Percentiles rank a stretch among this genome's conserved stretches.
Evolutionary conservation across 805 yeast genomes (phyloP).

Genomic region (Vanderwaltozyma yarrowii): DNA sequence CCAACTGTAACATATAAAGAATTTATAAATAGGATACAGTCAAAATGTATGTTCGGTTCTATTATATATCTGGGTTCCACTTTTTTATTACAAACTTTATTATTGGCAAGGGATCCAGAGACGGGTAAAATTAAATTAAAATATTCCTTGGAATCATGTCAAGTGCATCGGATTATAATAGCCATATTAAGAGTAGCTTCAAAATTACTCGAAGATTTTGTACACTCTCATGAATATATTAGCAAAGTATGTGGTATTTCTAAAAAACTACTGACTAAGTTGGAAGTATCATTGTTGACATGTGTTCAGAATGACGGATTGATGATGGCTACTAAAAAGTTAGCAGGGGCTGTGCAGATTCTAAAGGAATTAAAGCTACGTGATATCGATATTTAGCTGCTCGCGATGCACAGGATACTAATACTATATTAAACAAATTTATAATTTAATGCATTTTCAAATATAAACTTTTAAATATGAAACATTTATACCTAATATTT

Average conservation of each 20-base stretch:
- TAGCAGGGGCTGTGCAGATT: conserved; percentile 8
- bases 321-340: conserved; percentile 12
- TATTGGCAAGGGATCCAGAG: conserved; percentile 8
- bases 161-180: conserved; percentile 35
- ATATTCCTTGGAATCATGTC: conserved; percentile 27
- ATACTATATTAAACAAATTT: no score
- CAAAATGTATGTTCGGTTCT: conserved; percentile 23
- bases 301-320: conserved; percentile 13
- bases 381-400: no score
- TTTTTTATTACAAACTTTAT: conserved; percentile 16
- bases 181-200: conserved; percentile 37
- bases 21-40: conserved; percentile 20
- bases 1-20: conserved; percentile 19
- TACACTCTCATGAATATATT: conserved; percentile 36
- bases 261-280: conserved; percentile 17
- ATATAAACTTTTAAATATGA: no score
- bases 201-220: conserved; percentile 38
- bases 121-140: conserved; percentile 7
- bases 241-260: conserved; percentile 40
- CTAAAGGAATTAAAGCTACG: conserved; percentile 8
- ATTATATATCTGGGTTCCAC: conserved; percentile 21
- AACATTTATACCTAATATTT: no score
- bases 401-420: no score
- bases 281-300: conserved; percentile 19
- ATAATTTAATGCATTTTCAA: no score